Evolutionary conservation across 1,284 basidiomycete genomes (phyloP).

Genomic region (Cutaneotrichosporon cyanovorans): DNA sequence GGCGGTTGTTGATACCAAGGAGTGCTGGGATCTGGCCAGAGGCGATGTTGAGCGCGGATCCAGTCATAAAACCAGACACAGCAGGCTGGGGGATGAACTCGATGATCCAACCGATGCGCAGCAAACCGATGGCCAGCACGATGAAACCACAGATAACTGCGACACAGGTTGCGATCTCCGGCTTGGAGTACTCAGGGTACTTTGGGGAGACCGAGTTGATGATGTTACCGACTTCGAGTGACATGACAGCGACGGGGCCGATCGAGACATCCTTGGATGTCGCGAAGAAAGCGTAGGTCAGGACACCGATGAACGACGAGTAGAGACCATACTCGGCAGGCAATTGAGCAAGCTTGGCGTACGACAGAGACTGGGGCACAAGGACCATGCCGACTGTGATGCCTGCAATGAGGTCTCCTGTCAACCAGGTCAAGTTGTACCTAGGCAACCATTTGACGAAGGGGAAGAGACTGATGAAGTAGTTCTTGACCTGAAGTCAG

Average conservation of each 20-base stretch:
- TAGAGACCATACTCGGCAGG: conserved; percentile 86
- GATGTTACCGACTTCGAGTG: conserved; percentile 71
- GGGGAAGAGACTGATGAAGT: conserved; percentile 67
- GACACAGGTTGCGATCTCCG: conserved; percentile 75
- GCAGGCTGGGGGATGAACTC: conserved; percentile 79
- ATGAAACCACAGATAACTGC: conserved; percentile 89
- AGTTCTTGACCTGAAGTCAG: conserved; percentile 56
- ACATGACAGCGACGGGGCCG: conserved; percentile 96
- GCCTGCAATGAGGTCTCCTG: conserved; percentile 72
- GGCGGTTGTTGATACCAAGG: conserved; percentile 68
- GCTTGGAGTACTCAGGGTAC: conserved; percentile 52
- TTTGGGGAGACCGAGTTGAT: conserved; percentile 57
- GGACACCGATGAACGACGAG: conserved; percentile 80
- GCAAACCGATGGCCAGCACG: conserved; percentile 83
- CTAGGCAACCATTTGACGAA: conserved; percentile 72
- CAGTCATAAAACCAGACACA: conserved; percentile 75
- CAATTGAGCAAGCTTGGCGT: conserved; percentile 71
- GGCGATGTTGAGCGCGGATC: conserved; percentile 80
- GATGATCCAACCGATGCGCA: conserved; percentile 88
- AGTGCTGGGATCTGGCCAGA: conserved; percentile 76
- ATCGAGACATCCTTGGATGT: conserved; percentile 95
- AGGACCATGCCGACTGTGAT: conserved; percentile 85
- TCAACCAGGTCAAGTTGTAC: conserved; percentile 55
- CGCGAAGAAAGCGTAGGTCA: conserved; percentile 49
- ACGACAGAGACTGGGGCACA: conserved; percentile 66